Evolutionary conservation across 2,329 filamentous ascomycete genomes (phyloP).

Genomic region (Aotearoamyces nothofagi): DNA sequence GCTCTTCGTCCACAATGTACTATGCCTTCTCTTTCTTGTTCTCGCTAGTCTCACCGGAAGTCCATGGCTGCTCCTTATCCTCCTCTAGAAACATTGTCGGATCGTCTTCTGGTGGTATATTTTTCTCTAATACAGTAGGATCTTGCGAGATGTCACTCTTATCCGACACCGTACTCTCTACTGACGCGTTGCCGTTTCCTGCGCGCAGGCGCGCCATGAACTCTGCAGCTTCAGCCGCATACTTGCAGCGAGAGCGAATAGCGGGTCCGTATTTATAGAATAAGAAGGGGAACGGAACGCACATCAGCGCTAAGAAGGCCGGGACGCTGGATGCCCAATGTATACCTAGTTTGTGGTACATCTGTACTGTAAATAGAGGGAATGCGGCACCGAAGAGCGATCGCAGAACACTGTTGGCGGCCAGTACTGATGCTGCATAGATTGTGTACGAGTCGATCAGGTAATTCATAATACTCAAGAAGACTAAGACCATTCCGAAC

Average conservation of each 20-base stretch:
- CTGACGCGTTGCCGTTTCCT: too few species aligned
- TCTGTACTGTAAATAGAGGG: conserved; percentile 48
- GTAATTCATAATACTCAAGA: conserved; percentile 51
- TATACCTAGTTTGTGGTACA: conserved; percentile 38
- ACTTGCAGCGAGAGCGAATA: conserved; percentile 56
- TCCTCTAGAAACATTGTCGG: not conserved
- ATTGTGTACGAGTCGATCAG: conserved; percentile 56
- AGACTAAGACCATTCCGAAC: conserved; percentile 41
- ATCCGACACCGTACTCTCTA: too few species aligned
- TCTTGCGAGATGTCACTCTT: too few species aligned
- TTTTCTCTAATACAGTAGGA: too few species aligned
- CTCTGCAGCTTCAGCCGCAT: conserved; percentile 45
- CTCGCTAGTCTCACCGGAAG: too few species aligned
- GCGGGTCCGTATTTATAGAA: conserved; percentile 56
- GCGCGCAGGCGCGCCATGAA: conserved; percentile 1
- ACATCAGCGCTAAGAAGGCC: conserved; percentile 57
- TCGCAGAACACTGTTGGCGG: conserved; percentile 56
- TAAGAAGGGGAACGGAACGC: conserved; percentile 59
- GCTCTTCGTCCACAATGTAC: too few species aligned
- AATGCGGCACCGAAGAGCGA: conserved; percentile 60
- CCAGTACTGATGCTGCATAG: conserved; percentile 61
- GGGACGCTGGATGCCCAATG: conserved; percentile 65
- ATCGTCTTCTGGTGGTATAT: not conserved
- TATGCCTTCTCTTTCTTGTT: too few species aligned
- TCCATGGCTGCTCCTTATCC: too few species aligned